These are phyloP conservation scores for Vachellia pachyceras DNA, from an alignment of 306 rosid genomes.

Conservation along the genomic window DNA sequence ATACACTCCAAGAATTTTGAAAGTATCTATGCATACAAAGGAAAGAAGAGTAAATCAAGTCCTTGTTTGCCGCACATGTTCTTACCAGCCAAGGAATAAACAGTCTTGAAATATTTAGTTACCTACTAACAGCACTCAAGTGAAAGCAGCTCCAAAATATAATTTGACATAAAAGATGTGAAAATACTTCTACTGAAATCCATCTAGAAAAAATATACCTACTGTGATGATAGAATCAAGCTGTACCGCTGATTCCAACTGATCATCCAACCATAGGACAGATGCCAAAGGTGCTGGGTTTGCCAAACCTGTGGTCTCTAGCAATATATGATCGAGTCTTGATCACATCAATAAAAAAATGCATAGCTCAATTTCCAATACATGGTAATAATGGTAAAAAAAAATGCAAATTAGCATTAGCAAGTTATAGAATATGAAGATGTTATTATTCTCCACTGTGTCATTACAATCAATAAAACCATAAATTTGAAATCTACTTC, in stretches of 20 bases:
- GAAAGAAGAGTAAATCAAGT: neutral
- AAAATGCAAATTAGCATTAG: slow-evolving; percentile 4
- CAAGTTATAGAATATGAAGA: neutral
- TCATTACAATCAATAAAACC: neutral
- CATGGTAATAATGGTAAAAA: neutral
- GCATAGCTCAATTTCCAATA: slow-evolving; percentile 10
- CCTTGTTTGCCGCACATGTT: slow-evolving; percentile 13
- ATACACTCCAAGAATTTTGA: neutral
- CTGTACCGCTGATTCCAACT: slow-evolving; percentile 80
- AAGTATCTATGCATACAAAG: neutral
- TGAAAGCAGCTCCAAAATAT: slow-evolving; percentile 9
- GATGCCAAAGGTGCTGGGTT: slow-evolving; percentile 98
- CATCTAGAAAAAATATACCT: slow-evolving; percentile 39
- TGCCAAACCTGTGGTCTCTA: slow-evolving; percentile 98
- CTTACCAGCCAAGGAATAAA: slow-evolving; percentile 19
- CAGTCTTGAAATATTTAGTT: slow-evolving; percentile 6
- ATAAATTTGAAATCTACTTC: neutral
- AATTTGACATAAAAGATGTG: slow-evolving; percentile 4
- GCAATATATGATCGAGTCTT: slow-evolving; percentile 91
- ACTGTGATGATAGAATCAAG: slow-evolving; percentile 95
- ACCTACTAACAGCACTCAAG: slow-evolving; percentile 13
- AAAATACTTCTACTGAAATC: neutral
- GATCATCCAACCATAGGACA: slow-evolving; percentile 95
- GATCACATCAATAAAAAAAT: slow-evolving; percentile 13
- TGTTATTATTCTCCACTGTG: neutral